A percentile compares a stretch with the other conserved stretches of the same genome.
Evolutionary conservation across 2,329 filamentous ascomycete genomes (phyloP).

Genomic region (Fusarium floridanum): DNA sequence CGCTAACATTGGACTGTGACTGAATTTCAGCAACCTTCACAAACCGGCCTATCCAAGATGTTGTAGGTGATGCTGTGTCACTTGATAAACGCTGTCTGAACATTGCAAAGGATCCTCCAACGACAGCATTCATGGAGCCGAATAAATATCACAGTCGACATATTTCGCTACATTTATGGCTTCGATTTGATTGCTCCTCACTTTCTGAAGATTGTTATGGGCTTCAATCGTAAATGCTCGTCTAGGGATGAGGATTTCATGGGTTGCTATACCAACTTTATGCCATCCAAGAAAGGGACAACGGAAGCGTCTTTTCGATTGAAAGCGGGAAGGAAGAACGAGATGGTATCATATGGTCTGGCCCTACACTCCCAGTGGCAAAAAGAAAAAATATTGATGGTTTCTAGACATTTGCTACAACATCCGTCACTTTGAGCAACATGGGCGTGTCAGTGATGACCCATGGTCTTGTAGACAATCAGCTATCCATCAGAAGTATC

Average conservation of each 20-base stretch:
- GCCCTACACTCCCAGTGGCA: neutral
- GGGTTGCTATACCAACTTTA: neutral
- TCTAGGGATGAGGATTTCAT: neutral
- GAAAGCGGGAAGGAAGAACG: neutral
- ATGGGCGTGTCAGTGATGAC: neutral
- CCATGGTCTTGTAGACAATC: neutral
- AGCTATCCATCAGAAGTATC: neutral
- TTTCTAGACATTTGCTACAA: neutral
- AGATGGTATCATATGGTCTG: neutral
- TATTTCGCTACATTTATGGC: neutral
- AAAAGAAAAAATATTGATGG: neutral
- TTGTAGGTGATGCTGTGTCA: neutral
- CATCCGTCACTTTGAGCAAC: neutral
- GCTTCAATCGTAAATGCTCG: neutral
- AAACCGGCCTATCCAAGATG: neutral
- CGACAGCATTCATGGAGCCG: neutral
- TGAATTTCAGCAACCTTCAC: neutral
- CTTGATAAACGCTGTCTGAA: neutral
- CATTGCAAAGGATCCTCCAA: neutral
- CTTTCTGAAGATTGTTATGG: constrained; percentile 3
- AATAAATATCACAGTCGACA: neutral
- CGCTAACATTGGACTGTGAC: neutral
- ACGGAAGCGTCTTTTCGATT: too few relatives aligned
- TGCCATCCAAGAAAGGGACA: neutral
- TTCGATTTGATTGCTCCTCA: neutral